Percentiles rank a stretch among this genome's conserved stretches.
Evolutionary conservation across 2,329 filamentous ascomycete genomes (phyloP).

Genomic region (Endoconidiophora laricicola): DNA sequence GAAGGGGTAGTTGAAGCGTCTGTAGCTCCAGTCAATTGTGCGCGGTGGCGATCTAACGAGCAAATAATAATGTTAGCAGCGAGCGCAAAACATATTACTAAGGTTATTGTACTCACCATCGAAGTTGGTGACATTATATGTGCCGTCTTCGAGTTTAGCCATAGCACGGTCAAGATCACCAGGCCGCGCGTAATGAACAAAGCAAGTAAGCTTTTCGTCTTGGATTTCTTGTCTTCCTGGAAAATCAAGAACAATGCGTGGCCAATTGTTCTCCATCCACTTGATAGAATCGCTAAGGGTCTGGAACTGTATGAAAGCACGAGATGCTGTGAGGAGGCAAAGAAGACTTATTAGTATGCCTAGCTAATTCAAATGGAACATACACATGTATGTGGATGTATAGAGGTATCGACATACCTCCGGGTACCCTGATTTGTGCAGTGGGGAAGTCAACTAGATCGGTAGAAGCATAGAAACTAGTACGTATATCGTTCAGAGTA

Average conservation of each 20-base stretch:
- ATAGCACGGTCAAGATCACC: neutral
- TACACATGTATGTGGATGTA: neutral
- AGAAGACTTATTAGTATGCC: neutral
- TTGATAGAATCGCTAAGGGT: conserved; percentile 23
- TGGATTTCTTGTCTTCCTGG: conserved; percentile 22
- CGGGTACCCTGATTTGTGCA: conserved; percentile 6
- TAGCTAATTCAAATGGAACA: neutral
- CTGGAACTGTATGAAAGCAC: conserved; percentile 28
- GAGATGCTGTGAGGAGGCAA: conserved; percentile 19
- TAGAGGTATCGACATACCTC: conserved; percentile 4
- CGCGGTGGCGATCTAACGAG: conserved; percentile 18
- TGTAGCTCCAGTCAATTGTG: conserved; percentile 28
- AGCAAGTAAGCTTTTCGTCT: conserved; percentile 23
- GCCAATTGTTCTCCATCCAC: conserved; percentile 28
- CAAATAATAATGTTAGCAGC: neutral
- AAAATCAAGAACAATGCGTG: conserved; percentile 23
- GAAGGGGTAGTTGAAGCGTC: conserved; percentile 42
- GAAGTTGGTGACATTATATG: neutral
- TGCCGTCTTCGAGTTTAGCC: neutral
- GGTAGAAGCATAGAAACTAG: conserved; percentile 8
- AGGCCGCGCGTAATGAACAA: conserved; percentile 26
- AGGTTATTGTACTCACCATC: neutral
- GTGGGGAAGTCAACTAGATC: conserved; percentile 8
- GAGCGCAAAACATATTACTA: neutral
- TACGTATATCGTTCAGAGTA: conserved; percentile 3